Evolutionary conservation across 352 stramenopile genomes (phyloP).

Genomic region (Hyphochytrium catenoides): DNA sequence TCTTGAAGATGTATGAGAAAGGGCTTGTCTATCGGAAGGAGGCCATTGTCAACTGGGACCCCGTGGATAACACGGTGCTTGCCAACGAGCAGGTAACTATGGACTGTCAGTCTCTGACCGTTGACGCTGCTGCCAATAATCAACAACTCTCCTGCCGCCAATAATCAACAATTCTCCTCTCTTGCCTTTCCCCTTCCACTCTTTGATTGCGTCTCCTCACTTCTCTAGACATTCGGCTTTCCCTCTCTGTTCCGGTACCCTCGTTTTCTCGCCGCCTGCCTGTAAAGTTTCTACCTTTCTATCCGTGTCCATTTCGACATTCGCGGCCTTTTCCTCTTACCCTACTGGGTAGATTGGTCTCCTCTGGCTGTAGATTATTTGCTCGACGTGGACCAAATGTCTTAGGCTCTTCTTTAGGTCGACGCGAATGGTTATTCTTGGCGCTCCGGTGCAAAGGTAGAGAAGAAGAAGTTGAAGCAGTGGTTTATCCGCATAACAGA

Average conservation of each 20-base stretch:
- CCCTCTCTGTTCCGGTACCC: no score
- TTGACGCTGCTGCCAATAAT: neutral
- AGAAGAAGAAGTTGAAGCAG: conserved; percentile 75
- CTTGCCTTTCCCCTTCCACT: no score
- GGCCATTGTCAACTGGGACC: conserved; percentile 97
- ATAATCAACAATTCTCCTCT: no score
- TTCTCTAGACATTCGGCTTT: no score
- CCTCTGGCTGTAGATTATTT: no score
- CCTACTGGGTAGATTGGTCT: no score
- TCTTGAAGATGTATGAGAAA: conserved; percentile 86
- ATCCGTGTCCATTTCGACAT: neutral
- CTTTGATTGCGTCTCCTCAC: no score
- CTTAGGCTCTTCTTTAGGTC: conserved; percentile 19
- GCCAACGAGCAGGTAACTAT: conserved; percentile 86
- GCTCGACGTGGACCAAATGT: no score
- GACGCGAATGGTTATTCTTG: conserved; percentile 81
- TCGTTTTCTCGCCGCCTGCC: no score
- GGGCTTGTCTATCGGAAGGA: conserved; percentile 87
- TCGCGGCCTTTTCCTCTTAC: neutral
- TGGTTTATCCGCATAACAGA: conserved; percentile 97
- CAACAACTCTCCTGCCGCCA: no score
- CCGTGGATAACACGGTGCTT: conserved; percentile 92
- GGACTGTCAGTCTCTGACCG: neutral
- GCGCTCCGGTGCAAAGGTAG: conserved; percentile 81
- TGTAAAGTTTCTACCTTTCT: no score